A percentile compares a stretch with the other conserved stretches of the same genome.
Evolutionary conservation across 345 rosid genomes (phyloP).

Genomic region (Dovyalis caffra): DNA sequence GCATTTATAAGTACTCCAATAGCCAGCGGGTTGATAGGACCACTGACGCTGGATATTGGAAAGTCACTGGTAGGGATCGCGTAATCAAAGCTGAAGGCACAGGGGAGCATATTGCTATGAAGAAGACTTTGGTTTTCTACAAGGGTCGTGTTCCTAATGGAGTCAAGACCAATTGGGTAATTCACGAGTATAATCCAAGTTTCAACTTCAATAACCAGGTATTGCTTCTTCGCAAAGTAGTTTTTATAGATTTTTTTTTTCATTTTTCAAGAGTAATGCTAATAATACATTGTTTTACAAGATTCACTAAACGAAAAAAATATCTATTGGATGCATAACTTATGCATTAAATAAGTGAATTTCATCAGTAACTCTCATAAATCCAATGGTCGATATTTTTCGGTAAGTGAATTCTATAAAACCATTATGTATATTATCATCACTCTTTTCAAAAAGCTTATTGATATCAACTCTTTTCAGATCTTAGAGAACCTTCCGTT

Average conservation of each 20-base stretch:
- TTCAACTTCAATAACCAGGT: not conserved
- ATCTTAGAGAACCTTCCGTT: not conserved
- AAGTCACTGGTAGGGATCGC: not conserved
- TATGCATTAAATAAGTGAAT: too few species aligned
- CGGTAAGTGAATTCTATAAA: too few species aligned
- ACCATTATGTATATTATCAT: too few species aligned
- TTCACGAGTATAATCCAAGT: slow-evolving; percentile 8
- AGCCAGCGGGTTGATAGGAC: not conserved
- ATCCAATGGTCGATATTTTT: too few species aligned
- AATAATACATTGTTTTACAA: too few species aligned
- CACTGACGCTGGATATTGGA: not conserved
- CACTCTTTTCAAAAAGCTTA: not conserved
- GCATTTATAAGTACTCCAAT: not conserved
- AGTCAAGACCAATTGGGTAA: slow-evolving; percentile 6
- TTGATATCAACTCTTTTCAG: not conserved
- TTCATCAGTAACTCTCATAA: too few species aligned
- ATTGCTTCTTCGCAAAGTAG: not conserved
- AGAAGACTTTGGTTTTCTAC: not conserved
- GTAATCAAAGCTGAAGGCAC: not conserved
- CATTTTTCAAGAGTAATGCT: too few species aligned
- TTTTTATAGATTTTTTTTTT: too few species aligned
- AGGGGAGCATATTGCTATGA: not conserved
- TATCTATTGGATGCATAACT: too few species aligned
- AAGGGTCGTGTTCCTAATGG: not conserved
- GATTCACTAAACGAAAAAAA: too few species aligned